Base-by-base conservation (phyloP, 768 basidiomycete genomes). In the Boletus huronensis region DNA sequence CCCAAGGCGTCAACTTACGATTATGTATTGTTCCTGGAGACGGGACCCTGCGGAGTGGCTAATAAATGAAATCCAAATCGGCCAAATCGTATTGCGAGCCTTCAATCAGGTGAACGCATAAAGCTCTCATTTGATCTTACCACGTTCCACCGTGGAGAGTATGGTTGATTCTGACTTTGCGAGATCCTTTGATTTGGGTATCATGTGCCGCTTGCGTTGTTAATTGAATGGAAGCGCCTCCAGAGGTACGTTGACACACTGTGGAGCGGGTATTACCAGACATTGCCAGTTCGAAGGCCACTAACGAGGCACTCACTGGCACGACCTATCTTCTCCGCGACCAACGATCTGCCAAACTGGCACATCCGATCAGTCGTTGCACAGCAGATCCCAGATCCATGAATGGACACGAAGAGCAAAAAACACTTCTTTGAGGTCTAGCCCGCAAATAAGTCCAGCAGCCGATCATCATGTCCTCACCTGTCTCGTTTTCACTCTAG, bases 211-310 rank as follows among this genome's bases (percentile, higher is more conserved):
- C 32, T 45, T 21, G n/a, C 2, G 29, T 31, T 26, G 21, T 31
- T 31, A 39, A 48, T 41, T 38, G 26, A 23, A 26, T 14, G 25
- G 28, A 48, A 26, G 7, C 26, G 10, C 3, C 11, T 44, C 34
- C 34, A 11, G 29, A 45, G 53, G 57, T 48, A 39, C n/a, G 17
- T 34, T 25, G 41, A 48, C 45, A 50, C 43, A 39, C 26, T 53
- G 51, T 60, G 64, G 60, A 55, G 64, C 52, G 55, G 31, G 32
- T 54, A 59, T 53, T 56, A 43, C 39, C 28, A 53, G 26, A 43
- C 49, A 38, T 48, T 41, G 6, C 58, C 47, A n/a, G n/a, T 29
- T 35, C 31, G 31, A 56, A 21, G 6, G 14, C 35, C 29, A 26
- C 42, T 21, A 42, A 44, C 42, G 26, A n/a, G 38, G 11, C 21